A percentile compares a stretch with the other conserved stretches of the same genome.
These are phyloP conservation scores for Eucalyptus guilfoylei DNA, from an alignment of 345 rosid species.

Conservation along the genomic window DNA sequence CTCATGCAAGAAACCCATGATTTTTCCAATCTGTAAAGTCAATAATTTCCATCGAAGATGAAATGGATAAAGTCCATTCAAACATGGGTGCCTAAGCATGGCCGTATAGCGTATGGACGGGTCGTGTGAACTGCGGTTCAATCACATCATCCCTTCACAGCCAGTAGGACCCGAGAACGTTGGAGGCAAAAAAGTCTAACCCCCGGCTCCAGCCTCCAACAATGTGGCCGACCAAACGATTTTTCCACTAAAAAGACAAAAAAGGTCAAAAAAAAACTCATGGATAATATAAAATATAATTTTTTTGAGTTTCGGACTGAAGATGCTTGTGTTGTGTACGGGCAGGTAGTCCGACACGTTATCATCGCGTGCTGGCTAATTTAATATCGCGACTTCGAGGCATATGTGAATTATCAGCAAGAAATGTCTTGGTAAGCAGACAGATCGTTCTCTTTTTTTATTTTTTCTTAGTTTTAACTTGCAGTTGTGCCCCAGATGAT, in stretches of 20 bases:
- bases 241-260: not conserved
- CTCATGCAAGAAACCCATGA: not conserved
- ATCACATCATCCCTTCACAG: not conserved
- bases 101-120: not conserved
- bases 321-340: not conserved
- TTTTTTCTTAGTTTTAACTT: not conserved
- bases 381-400: not conserved
- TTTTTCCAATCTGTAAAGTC: not conserved
- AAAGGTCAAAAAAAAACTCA: not conserved
- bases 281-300: not conserved
- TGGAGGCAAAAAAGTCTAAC: not conserved
- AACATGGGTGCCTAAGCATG: not conserved
- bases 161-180: not conserved
- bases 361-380: not conserved
- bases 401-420: not conserved
- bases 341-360: not conserved
- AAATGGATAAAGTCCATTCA: not conserved
- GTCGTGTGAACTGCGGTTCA: not conserved
- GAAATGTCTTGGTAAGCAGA: not conserved
- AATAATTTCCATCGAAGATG: not conserved
- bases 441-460: not conserved
- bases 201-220: not conserved
- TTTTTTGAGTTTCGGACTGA: not conserved
- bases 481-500: not conserved
- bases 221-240: not conserved